Evolutionary conservation across 106 monocot genomes (phyloP).

Genomic region (Posidonia australis): DNA sequence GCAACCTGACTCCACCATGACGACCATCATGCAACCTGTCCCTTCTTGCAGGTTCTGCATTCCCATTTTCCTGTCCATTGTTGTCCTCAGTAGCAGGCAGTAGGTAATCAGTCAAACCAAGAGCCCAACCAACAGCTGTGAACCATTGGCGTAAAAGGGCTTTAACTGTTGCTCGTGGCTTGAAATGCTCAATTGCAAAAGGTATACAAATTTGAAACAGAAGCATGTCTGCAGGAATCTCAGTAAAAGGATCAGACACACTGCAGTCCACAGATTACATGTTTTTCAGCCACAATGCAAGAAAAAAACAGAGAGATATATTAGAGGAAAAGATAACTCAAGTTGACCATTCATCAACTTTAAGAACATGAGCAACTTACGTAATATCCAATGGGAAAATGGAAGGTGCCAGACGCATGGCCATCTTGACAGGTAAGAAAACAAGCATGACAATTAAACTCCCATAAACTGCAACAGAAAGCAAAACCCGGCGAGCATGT

Average conservation of each 20-base stretch:
- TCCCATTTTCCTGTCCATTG: conserved; percentile 49
- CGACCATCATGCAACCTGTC: conserved; percentile 40
- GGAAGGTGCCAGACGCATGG: conserved; percentile 86
- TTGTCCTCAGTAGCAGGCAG: conserved; percentile 73
- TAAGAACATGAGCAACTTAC: conserved; percentile 25
- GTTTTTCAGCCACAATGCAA: neutral
- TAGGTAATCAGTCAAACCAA: conserved; percentile 83
- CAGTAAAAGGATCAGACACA: conserved; percentile 90
- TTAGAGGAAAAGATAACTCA: neutral
- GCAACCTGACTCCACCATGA: conserved; percentile 26
- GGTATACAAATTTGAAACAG: conserved; percentile 97
- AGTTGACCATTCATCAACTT: neutral
- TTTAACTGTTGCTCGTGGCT: conserved; percentile 82
- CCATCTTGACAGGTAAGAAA: conserved; percentile 92
- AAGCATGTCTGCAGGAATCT: conserved; percentile 91
- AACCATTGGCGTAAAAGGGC: conserved; percentile 81
- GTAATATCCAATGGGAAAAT: conserved; percentile 84
- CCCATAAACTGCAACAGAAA: conserved; percentile 98
- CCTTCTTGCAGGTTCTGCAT: conserved; percentile 36
- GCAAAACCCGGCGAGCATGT: conserved; percentile 85
- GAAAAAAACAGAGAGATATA: neutral
- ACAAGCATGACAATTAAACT: conserved; percentile 98
- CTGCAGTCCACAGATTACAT: conserved; percentile 23
- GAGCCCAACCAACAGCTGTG: conserved; percentile 84
- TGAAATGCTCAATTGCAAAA: conserved; percentile 95